Percentiles rank a stretch among this genome's conserved stretches.
Evolutionary conservation across 495 filamentous ascomycete species (phyloP).

Genomic region (Penicillium taxi): DNA sequence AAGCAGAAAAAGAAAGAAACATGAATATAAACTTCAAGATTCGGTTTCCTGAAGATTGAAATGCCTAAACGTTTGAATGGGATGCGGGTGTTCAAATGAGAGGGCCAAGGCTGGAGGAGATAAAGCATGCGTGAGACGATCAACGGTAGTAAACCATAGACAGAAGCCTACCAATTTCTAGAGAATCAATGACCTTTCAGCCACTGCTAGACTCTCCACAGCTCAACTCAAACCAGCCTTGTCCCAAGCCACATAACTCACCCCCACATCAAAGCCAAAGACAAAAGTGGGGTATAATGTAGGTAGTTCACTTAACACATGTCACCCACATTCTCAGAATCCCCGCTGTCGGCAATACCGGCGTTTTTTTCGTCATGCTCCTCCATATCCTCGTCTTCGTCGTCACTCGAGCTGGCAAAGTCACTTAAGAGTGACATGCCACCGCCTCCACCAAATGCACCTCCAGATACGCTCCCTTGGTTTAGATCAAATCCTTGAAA

Average conservation of each 20-base stretch:
- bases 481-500: conserved; percentile 75
- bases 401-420: conserved; percentile 93
- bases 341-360: conserved; percentile 29
- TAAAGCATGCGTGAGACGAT: background rate
- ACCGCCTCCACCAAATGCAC: conserved; percentile 57
- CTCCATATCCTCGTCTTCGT: conserved; percentile 93
- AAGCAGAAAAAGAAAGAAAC: too few species aligned
- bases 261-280: background rate
- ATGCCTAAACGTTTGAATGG: too few species aligned
- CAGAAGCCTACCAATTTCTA: conserved; percentile 1
- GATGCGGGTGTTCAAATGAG: too few species aligned
- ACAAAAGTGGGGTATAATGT: background rate
- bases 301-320: conserved; percentile 31
- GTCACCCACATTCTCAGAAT: conserved; percentile 61
- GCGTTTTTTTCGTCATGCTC: conserved; percentile 62
- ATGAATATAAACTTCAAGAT: too few species aligned
- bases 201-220: background rate
- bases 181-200: background rate
- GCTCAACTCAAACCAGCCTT: conserved; percentile 3
- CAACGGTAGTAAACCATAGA: background rate
- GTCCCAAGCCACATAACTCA: background rate
- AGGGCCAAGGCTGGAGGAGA: background rate
- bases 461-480: conserved; percentile 53
- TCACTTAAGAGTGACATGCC: conserved; percentile 76
- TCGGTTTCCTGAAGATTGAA: too few species aligned